These are phyloP conservation scores for Rhizophlyctis rosea DNA, from an alignment of 192 early-diverging fungal species.

Conservation along the genomic window DNA sequence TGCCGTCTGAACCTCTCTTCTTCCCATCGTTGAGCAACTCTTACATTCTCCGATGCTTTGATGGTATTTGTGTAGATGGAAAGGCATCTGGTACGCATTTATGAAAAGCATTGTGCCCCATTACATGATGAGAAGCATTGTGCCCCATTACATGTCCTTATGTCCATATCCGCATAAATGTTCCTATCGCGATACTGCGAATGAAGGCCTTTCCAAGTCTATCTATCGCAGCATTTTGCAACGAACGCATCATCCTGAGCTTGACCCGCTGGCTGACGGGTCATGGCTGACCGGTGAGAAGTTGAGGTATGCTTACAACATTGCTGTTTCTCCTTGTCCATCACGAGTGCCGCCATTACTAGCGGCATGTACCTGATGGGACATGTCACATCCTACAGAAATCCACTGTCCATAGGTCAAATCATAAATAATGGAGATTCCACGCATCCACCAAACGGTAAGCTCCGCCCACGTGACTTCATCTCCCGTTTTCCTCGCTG, in stretches of 20 bases:
- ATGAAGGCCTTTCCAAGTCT: not conserved
- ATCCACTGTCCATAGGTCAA: not conserved
- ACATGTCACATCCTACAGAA: not conserved
- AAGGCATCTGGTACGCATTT: not conserved
- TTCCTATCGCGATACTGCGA: not conserved
- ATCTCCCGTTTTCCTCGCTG: not conserved
- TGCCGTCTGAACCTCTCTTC: not conserved
- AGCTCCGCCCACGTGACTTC: not conserved
- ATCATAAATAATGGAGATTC: not conserved
- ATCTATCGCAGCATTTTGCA: not conserved
- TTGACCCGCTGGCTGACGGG: not conserved
- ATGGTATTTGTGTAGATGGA: not conserved
- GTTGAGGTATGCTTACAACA: not conserved
- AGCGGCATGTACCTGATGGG: not conserved
- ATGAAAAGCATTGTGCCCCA: too few species aligned
- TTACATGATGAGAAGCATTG: too few species aligned
- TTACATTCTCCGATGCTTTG: not conserved
- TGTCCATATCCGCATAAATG: not conserved
- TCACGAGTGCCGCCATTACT: not conserved
- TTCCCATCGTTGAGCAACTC: not conserved
- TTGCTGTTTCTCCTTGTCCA: too few species aligned
- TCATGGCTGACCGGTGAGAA: not conserved
- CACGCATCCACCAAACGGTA: not conserved
- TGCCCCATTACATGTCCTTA: too few species aligned
- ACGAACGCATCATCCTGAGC: not conserved